Evolutionary conservation across 768 basidiomycete genomes (phyloP).

Genomic region (Candolleomyces efflorescens): DNA sequence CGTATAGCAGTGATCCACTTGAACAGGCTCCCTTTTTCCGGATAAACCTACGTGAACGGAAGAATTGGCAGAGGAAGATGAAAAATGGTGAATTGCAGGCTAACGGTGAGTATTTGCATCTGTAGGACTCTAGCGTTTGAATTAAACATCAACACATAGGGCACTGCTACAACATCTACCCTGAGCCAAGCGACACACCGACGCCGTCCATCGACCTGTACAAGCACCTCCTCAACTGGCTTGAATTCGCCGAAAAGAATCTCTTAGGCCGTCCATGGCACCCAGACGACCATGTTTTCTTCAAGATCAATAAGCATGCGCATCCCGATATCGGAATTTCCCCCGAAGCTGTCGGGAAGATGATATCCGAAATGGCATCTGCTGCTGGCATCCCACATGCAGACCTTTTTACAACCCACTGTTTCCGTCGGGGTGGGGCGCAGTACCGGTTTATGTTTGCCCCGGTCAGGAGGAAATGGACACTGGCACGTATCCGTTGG

Average conservation of each 20-base stretch:
- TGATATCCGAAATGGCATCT: slow-evolving; percentile 10
- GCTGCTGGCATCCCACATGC: slow-evolving; percentile 9
- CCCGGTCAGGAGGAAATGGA: slow-evolving; percentile 22
- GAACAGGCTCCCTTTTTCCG: background rate
- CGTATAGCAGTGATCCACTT: background rate
- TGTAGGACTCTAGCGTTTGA: background rate
- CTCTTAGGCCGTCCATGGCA: background rate
- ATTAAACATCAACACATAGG: background rate
- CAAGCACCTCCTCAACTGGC: background rate
- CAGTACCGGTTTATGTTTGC: slow-evolving; percentile 31
- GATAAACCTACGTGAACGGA: background rate
- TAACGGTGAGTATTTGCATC: background rate
- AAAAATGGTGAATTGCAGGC: background rate
- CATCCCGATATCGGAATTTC: background rate
- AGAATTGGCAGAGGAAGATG: slow-evolving; percentile 4
- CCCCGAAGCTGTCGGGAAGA: background rate
- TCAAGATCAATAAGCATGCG: background rate
- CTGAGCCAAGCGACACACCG: background rate
- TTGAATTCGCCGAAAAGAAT: background rate
- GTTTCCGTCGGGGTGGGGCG: slow-evolving; percentile 25
- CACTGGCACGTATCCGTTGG: slow-evolving; percentile 22
- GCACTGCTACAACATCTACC: slow-evolving; percentile 4
- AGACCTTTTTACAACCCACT: slow-evolving; percentile 21
- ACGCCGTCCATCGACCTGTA: background rate
- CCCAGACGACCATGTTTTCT: background rate